Evolutionary conservation across 805 yeast genomes (phyloP).

Genomic region (Spathaspora passalidarum): DNA sequence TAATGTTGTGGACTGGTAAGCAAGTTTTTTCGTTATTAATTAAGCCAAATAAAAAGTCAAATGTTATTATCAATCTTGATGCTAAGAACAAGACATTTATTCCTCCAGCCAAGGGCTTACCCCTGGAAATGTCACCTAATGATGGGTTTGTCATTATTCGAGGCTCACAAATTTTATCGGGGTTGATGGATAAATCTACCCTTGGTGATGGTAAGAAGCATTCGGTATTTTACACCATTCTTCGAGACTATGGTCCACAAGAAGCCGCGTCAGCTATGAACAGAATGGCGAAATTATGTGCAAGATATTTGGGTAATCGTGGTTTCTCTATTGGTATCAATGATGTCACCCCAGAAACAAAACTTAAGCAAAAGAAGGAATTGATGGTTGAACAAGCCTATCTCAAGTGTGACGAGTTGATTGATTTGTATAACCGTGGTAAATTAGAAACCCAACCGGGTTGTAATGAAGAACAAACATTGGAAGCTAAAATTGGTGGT

Average conservation of each 20-base stretch:
- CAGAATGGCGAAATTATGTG: slow-evolving; percentile 98
- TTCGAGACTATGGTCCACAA: slow-evolving; percentile 94
- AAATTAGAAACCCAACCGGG: slow-evolving; percentile 98
- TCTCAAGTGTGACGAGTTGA: slow-evolving; percentile 85
- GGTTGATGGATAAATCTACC: slow-evolving; percentile 95
- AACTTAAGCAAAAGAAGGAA: slow-evolving; percentile 76
- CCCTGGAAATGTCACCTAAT: slow-evolving; percentile 95
- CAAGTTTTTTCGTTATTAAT: slow-evolving; percentile 89
- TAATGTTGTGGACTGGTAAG: slow-evolving; percentile 93
- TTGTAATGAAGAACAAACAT: slow-evolving; percentile 96
- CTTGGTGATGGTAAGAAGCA: slow-evolving; percentile 98
- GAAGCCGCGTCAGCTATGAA: slow-evolving; percentile 97
- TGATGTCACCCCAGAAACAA: slow-evolving; percentile 91
- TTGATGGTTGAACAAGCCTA: slow-evolving; percentile 88
- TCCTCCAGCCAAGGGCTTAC: slow-evolving; percentile 69
- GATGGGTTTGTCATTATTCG: slow-evolving; percentile 92
- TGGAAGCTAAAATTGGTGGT: slow-evolving; percentile 97
- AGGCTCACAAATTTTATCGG: slow-evolving; percentile 84
- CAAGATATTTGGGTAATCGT: slow-evolving; percentile 88
- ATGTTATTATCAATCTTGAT: slow-evolving; percentile 85
- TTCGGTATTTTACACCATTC: slow-evolving; percentile 90
- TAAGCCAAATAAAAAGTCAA: slow-evolving; percentile 71
- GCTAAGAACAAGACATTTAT: slow-evolving; percentile 89
- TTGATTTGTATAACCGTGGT: slow-evolving; percentile 73
- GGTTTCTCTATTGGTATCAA: slow-evolving; percentile 97